These are phyloP conservation scores for Gentiana dahurica DNA, from an alignment of 257 asterid species.

Conservation along the genomic window DNA sequence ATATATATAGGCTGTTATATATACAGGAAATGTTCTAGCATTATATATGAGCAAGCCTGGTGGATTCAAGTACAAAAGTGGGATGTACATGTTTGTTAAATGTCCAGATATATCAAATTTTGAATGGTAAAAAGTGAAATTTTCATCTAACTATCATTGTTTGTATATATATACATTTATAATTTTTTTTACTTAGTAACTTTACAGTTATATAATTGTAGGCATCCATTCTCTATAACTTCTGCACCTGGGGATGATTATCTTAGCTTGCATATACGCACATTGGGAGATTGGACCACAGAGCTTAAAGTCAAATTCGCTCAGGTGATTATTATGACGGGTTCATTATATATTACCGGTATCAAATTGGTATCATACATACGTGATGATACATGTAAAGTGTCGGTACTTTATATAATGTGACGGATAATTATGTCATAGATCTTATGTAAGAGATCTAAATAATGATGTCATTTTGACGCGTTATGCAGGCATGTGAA, in stretches of 20 bases:
- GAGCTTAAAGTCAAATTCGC: conserved; percentile 10
- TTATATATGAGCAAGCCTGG: conserved; percentile 71
- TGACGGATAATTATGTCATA: too few species aligned
- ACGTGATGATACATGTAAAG: too few species aligned
- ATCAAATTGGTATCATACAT: too few species aligned
- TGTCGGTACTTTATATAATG: too few species aligned
- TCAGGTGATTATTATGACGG: neutral
- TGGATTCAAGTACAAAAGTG: conserved; percentile 63
- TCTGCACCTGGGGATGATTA: conserved; percentile 23
- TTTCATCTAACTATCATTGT: neutral
- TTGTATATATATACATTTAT: neutral
- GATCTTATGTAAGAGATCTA: too few species aligned
- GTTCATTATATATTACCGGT: too few species aligned
- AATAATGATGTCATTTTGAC: too few species aligned
- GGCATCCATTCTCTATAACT: conserved; percentile 26
- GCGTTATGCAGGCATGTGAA: conserved; percentile 49
- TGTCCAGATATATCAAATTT: conserved; percentile 66
- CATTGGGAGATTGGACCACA: conserved; percentile 29
- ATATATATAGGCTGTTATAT: conserved; percentile 45
- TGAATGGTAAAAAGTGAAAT: conserved; percentile 34
- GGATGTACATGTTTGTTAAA: conserved; percentile 54
- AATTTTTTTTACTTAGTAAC: too few species aligned
- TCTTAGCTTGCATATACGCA: conserved; percentile 21
- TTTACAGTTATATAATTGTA: neutral
- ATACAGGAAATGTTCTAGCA: conserved; percentile 62